Conservation (phyloP, 495 filamentous ascomycete genomes). For the Astrothelium subdiscretum region DNA sequence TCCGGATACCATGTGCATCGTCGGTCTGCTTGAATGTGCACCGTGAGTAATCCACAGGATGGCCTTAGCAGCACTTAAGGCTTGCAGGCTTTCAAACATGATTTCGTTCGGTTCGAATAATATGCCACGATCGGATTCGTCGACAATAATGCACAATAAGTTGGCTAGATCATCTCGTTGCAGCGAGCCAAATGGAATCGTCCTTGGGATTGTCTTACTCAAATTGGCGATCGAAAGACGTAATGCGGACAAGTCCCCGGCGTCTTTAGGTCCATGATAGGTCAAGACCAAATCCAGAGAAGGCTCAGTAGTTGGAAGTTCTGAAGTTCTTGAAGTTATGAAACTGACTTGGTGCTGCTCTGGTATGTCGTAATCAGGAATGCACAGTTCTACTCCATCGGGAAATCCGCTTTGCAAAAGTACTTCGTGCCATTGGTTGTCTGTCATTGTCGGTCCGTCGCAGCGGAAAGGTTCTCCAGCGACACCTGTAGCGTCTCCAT, state of each 20-base stretch:
- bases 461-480: background rate
- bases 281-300: background rate
- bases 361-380: background rate
- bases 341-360: background rate
- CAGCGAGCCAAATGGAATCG: background rate
- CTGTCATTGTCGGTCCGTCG: background rate
- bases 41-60: background rate
- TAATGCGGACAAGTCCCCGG: background rate
- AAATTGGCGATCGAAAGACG: background rate
- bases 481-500: background rate
- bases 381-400: background rate
- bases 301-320: background rate
- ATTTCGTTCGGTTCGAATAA: background rate
- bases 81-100: background rate
- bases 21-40: background rate
- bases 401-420: slow-evolving; percentile 16
- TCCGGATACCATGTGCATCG: background rate
- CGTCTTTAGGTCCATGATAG: background rate
- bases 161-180: background rate
- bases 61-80: background rate
- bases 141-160: background rate
- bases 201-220: background rate
- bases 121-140: background rate
- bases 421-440: slow-evolving; percentile 14
- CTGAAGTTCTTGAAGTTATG: background rate